Conservation (phyloP, 2,329 filamentous ascomycete species). For the Fusarium annulatum region DNA sequence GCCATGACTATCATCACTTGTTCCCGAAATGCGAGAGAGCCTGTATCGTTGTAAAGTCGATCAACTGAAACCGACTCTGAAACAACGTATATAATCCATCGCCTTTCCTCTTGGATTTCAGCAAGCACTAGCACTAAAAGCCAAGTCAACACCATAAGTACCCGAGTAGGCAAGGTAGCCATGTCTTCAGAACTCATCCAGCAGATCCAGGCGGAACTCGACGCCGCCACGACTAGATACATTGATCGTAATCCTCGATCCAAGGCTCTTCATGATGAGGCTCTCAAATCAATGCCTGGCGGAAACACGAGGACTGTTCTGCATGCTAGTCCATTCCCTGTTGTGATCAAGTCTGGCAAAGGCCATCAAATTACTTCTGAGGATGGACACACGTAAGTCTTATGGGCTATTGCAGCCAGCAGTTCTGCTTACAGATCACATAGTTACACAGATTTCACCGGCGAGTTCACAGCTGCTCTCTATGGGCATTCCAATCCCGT, state of each 20-base stretch:
- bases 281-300: slow-evolving; percentile 54
- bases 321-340: slow-evolving; percentile 57
- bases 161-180: background rate
- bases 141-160: background rate
- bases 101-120: background rate
- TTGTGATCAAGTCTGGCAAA: slow-evolving; percentile 53
- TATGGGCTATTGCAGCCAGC: too few species aligned
- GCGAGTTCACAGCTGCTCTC: slow-evolving; percentile 73
- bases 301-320: slow-evolving; percentile 61
- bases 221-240: slow-evolving; percentile 50
- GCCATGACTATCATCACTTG: background rate
- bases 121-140: background rate
- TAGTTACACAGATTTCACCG: slow-evolving; percentile 69
- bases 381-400: slow-evolving; percentile 52
- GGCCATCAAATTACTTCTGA: slow-evolving; percentile 53
- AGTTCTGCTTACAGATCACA: background rate
- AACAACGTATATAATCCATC: background rate
- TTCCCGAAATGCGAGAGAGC: slow-evolving; percentile 26
- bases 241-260: slow-evolving; percentile 52
- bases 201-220: slow-evolving; percentile 45
- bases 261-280: slow-evolving; percentile 51
- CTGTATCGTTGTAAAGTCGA: background rate
- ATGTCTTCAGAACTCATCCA: slow-evolving; percentile 36
- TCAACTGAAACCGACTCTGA: background rate
- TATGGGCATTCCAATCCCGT: slow-evolving; percentile 72